A percentile compares a stretch with the other conserved stretches of the same genome.
phyloP scores from a whole-genome alignment of 225 moss, liverwort and hornwort genomes.

The Marchantia polymorpha region DNA sequence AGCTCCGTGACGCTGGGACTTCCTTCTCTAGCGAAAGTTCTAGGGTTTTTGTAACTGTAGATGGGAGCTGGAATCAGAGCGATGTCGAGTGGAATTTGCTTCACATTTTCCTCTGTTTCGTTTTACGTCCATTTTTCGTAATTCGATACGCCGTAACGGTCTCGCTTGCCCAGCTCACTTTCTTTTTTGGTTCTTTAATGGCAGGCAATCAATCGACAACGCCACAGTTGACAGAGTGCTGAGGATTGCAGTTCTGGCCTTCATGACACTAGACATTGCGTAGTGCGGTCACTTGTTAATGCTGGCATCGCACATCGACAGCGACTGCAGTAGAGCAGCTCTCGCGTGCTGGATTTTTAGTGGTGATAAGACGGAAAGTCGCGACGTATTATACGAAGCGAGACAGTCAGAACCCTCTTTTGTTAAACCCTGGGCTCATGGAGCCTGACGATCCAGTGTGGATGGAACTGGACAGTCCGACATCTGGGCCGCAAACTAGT shows the following conservation, averaged over 20 bases:
- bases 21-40: background rate
- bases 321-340: background rate
- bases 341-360: background rate
- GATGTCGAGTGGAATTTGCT: background rate
- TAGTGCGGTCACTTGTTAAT: too few relatives aligned
- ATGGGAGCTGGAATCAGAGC: background rate
- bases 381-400: background rate
- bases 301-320: background rate
- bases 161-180: background rate
- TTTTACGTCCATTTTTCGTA: background rate
- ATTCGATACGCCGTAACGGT: background rate
- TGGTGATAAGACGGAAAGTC: background rate
- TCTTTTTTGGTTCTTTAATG: background rate
- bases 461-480: slow-evolving; percentile 1
- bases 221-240: background rate
- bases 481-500: background rate
- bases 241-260: background rate
- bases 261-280: background rate
- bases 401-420: background rate
- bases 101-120: background rate
- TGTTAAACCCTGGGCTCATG: background rate
- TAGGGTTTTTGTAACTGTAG: background rate
- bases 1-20: background rate
- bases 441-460: background rate
- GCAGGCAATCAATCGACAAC: background rate